phyloP scores from a whole-genome alignment of 73 alveolate species.

The Tetrahymena malaccensis region DNA sequence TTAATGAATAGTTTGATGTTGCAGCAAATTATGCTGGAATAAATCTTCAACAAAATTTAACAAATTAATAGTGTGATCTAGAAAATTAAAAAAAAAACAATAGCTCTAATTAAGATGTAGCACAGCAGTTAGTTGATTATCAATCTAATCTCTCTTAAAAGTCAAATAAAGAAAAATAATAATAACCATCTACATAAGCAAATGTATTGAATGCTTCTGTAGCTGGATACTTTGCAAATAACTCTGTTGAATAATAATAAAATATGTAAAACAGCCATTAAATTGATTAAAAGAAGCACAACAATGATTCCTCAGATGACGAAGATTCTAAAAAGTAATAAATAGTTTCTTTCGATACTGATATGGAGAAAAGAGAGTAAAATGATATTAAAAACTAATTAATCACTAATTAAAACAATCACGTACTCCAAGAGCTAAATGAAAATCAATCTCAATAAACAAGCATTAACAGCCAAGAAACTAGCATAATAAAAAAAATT shows the following conservation, averaged over 20 bases:
- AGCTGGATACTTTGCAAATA: background rate
- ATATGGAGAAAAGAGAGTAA: background rate
- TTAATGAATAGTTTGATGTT: background rate
- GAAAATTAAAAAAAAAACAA: background rate
- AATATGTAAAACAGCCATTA: background rate
- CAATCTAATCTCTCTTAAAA: background rate
- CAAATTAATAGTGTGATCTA: background rate
- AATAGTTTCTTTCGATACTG: background rate
- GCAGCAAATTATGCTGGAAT: background rate
- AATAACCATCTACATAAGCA: background rate
- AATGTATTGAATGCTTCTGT: background rate
- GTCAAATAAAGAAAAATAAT: background rate
- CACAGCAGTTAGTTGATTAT: background rate
- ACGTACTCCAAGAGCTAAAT: background rate
- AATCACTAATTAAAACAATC: background rate
- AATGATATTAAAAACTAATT: background rate
- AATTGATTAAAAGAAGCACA: background rate
- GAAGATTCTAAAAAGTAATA: background rate
- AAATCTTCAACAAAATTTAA: background rate
- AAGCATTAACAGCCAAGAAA: background rate
- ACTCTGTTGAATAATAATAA: background rate
- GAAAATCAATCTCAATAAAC: background rate
- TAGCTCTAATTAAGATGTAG: background rate
- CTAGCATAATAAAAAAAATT: background rate
- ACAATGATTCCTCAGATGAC: background rate